Evolutionary conservation across 1,284 basidiomycete genomes (phyloP), one percentile per base, ranked within the genome.

Genomic region (Puccinia horiana): DNA sequence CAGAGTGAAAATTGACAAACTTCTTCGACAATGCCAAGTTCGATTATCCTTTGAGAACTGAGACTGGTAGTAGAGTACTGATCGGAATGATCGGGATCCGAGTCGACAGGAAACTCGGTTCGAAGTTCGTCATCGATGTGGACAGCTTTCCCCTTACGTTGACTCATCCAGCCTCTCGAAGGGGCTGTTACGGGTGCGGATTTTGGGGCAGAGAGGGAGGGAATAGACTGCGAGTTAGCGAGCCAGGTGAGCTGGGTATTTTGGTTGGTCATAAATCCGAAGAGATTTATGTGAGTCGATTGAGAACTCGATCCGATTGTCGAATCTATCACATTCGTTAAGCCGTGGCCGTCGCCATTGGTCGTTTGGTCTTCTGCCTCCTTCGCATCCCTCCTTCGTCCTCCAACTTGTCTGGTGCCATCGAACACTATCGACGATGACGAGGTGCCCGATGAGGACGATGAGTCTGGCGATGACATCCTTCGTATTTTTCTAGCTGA

Each of bases 121-220:
- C 54, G n/a, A 26, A 56, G 23, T 4, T 29, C 49, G 23, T 56
- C 73, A 52, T 75, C 73, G n/a, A 75, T 75, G 29, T 54, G 56
- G 18, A 75, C 56, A 23, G 73, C 73, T 75, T 56, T 75, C 18
- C 73, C 73, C 32, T 75, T 75, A 4, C 73, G 47, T n/a, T 75
- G 73, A 75, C 73, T 75, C 73, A 75, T 75, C 73, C 73, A 75
- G 23, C 49, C 56, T 35, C 73, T 49, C 14, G 73, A 47, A 75
- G 73, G 49, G 23, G 73, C 73, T 14, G 73, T 75, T 35, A 49
- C 26, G 37, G 49, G 49, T 6, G 37, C 29, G 12, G 23, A 14
- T 11, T 58, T 75, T 2, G 56, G n/a, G 26, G n/a, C 18, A 4
- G 56, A n/a, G n/a, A 37, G 49, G n/a, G 52, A 32, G 52, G 52